Conservation (phyloP, 768 basidiomycete genomes). For the Gymnopilus junonius region DNA sequence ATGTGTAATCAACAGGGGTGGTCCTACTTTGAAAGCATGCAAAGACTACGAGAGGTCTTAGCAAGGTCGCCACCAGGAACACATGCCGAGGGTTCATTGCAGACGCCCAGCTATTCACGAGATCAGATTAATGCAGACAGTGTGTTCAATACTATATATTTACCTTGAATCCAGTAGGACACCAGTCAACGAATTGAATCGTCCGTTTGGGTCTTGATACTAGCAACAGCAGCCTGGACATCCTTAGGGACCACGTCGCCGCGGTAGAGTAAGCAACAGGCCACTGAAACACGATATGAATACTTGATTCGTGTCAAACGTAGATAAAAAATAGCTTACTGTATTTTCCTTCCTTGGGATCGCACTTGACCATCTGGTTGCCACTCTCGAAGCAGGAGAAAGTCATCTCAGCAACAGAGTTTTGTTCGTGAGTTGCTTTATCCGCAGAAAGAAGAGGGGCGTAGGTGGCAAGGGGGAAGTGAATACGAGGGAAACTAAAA, state of each 20-base stretch:
- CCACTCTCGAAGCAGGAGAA: constrained; percentile 96
- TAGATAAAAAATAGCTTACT: constrained; percentile 54
- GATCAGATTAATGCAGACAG: background rate
- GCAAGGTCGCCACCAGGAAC: constrained; percentile 96
- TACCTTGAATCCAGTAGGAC: constrained; percentile 92
- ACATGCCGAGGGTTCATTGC: constrained; percentile 89
- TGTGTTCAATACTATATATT: background rate
- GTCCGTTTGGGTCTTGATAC: constrained; percentile 97
- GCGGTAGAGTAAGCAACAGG: constrained; percentile 89
- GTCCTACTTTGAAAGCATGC: constrained; percentile 84
- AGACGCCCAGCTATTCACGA: constrained; percentile 70
- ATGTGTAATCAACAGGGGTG: background rate
- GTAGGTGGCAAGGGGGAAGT: constrained; percentile 96
- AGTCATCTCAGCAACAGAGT: constrained; percentile 98
- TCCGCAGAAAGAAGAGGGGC: constrained; percentile 94
- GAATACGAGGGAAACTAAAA: constrained; percentile 91
- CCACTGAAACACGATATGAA: constrained; percentile 55
- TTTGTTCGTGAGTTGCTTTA: constrained; percentile 95
- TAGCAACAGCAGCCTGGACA: constrained; percentile 87
- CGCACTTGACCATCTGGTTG: constrained; percentile 95
- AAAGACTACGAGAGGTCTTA: constrained; percentile 89
- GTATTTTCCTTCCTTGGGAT: constrained; percentile 97
- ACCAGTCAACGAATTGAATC: constrained; percentile 98
- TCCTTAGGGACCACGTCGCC: constrained; percentile 98
- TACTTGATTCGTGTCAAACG: background rate